Evolutionary conservation across 352 stramenopile genomes (phyloP).

Genomic region (Pythium utonaiense): DNA sequence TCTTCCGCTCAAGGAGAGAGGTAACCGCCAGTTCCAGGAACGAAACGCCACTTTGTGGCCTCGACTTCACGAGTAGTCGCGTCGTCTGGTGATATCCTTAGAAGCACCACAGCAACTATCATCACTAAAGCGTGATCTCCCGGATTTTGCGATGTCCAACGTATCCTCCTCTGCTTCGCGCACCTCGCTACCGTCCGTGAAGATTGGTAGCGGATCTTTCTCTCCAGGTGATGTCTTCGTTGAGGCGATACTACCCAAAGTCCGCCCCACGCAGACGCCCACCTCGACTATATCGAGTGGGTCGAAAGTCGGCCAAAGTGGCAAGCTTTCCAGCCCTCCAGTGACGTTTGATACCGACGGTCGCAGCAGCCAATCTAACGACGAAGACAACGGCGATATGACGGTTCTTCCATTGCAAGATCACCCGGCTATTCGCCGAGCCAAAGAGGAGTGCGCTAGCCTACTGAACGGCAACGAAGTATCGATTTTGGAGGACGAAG

Average conservation of each 20-base stretch:
- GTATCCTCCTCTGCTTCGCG: constrained; percentile 10
- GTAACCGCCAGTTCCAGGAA: neutral
- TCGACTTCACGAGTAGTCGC: neutral
- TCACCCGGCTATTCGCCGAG: constrained; percentile 45
- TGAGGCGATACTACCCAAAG: constrained; percentile 50
- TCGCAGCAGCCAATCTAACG: neutral
- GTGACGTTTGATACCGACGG: constrained; percentile 2
- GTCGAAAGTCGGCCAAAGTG: neutral
- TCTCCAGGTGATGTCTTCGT: constrained; percentile 56
- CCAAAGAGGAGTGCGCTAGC: constrained; percentile 55
- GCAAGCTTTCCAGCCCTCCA: neutral
- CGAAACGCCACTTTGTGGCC: neutral
- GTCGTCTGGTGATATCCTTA: neutral
- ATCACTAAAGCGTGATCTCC: too few species aligned
- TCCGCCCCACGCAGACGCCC: constrained; percentile 2
- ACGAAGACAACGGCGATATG: constrained; percentile 8
- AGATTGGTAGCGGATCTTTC: constrained; percentile 48
- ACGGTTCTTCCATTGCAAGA: constrained; percentile 44
- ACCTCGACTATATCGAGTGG: constrained; percentile 4
- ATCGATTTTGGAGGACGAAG: constrained; percentile 60
- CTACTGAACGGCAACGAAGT: constrained; percentile 71
- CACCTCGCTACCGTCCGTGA: constrained; percentile 34
- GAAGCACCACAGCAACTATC: neutral
- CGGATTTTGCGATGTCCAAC: too few species aligned
- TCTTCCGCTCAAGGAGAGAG: neutral